Percentiles rank a stretch among this genome's conserved stretches.
Conservation (phyloP, 306 rosid genomes). For the Astragalus glycyphyllos region DNA sequence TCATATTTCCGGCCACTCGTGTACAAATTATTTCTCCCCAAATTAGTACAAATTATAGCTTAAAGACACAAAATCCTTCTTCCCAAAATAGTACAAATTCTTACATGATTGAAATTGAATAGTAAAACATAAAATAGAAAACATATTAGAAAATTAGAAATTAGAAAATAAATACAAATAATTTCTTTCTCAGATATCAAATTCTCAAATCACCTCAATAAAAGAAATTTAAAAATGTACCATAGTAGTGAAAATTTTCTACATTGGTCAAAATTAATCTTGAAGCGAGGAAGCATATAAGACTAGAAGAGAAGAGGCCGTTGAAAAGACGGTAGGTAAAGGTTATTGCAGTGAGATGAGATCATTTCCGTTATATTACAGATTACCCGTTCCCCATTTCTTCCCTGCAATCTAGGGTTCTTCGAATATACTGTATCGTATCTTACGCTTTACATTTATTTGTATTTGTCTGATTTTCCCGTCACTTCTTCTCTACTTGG, state of each 20-base stretch:
- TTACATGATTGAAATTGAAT: too few species aligned
- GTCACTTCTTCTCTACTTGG: conserved; percentile 27
- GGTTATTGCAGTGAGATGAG: conserved; percentile 34
- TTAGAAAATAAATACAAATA: not conserved
- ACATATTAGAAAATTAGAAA: too few species aligned
- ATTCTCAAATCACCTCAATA: not conserved
- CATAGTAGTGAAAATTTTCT: not conserved
- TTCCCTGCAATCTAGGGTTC: conserved; percentile 62
- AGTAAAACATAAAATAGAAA: not conserved
- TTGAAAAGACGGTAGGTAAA: conserved; percentile 48
- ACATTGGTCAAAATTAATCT: conserved; percentile 27
- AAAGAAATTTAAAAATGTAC: not conserved
- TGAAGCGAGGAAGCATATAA: conserved; percentile 20
- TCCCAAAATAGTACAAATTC: too few species aligned
- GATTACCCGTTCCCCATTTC: not conserved
- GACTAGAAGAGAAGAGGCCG: conserved; percentile 25
- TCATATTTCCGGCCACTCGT: too few species aligned
- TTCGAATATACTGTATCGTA: conserved; percentile 34
- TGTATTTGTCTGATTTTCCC: conserved; percentile 19
- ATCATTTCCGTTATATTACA: conserved; percentile 30
- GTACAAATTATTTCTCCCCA: too few species aligned
- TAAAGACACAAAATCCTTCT: too few species aligned
- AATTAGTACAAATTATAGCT: too few species aligned
- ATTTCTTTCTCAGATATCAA: conserved; percentile 14
- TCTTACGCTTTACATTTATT: not conserved